Evolutionary conservation across 345 rosid species (phyloP), one percentile per base, ranked within the genome.

Genomic region (Clausena lansium): DNA sequence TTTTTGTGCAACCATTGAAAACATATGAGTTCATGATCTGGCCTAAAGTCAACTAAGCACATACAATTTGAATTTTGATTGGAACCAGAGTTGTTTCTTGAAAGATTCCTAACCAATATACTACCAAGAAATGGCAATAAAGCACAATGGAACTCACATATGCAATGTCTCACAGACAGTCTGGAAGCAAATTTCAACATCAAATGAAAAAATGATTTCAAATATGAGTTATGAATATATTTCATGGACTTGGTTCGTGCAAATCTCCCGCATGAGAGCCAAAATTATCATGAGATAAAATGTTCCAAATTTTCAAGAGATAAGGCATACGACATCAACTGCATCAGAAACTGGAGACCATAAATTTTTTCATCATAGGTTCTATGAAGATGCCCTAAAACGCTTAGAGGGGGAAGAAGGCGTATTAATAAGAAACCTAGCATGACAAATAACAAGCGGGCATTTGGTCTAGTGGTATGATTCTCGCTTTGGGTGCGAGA

Each of bases 401-500:
- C n/a, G n/a, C n/a, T n/a, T n/a, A n/a, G n/a, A n/a, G 54, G 9
- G 5, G 2, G 2, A 15, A 17, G 50, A 52, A 7, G 4, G 1
- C 11, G 11, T 45, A 27, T 33, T 47, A 25, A 33, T n/a, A 6
- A 57, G 14, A 38, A 45, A 27, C 6, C 15, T 6, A 27, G 39
- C 14, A 19, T 32, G 4, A 20, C 1, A 32, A 30, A 6, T 4
- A 54, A 74, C 63, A 45, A 58, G 15, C 8, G 89, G 85, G 84
- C 84, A 85, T 84, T 83, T 87, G 85, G 84, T 86, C 83, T 17
- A 89, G 91, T 90, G 91, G 91, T 84, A 90, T 87, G 91, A 92
- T 92, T 91, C 94, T 94, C 87, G 89, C 92, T 94, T 92, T 58
- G 91, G 91, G 90, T 93, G 92, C 87, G 85, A 89, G 89, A 92